Percentiles rank a stretch among this genome's conserved stretches.
phyloP scores from a whole-genome alignment of 1,139 yeast species.

The Pichia sp. region DNA sequence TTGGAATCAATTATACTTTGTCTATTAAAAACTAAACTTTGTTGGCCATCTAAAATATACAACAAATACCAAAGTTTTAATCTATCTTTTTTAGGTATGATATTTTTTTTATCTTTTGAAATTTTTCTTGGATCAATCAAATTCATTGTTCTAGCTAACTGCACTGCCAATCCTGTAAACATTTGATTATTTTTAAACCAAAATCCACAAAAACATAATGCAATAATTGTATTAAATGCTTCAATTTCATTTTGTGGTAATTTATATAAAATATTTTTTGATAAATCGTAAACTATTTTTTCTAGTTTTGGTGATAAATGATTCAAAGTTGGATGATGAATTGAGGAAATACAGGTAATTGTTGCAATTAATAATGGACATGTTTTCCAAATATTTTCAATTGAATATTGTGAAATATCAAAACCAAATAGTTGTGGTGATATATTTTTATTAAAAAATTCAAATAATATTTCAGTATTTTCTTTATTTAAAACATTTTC shows the following conservation, averaged over 20 bases:
- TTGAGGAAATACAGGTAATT: constrained; percentile 56
- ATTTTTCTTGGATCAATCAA: constrained; percentile 29
- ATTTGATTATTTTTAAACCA: constrained; percentile 63
- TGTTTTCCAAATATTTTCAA: constrained; percentile 46
- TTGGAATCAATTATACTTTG: constrained; percentile 45
- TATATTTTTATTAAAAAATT: constrained; percentile 48
- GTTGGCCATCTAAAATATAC: constrained; percentile 67
- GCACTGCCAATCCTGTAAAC: constrained; percentile 63
- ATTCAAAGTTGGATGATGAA: constrained; percentile 48
- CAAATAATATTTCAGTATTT: constrained; percentile 47
- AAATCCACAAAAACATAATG: constrained; percentile 59
- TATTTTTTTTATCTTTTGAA: constrained; percentile 10
- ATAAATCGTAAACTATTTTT: constrained; percentile 39
- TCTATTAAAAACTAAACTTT: constrained; percentile 54
- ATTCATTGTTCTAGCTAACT: constrained; percentile 53
- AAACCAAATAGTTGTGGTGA: constrained; percentile 65
- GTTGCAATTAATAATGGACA: constrained; percentile 60
- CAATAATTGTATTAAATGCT: constrained; percentile 55
- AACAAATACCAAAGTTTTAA: constrained; percentile 61
- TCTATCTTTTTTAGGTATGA: constrained; percentile 37
- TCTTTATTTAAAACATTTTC: constrained; percentile 29
- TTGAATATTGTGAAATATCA: constrained; percentile 45
- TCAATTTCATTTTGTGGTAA: constrained; percentile 37
- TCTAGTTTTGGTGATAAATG: constrained; percentile 37
- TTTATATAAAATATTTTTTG: constrained; percentile 40